Evolutionary conservation across 2,329 filamentous ascomycete species (phyloP), one percentile per base, ranked within the genome.

Genomic region (Berkeleyomyces rouxiae): DNA sequence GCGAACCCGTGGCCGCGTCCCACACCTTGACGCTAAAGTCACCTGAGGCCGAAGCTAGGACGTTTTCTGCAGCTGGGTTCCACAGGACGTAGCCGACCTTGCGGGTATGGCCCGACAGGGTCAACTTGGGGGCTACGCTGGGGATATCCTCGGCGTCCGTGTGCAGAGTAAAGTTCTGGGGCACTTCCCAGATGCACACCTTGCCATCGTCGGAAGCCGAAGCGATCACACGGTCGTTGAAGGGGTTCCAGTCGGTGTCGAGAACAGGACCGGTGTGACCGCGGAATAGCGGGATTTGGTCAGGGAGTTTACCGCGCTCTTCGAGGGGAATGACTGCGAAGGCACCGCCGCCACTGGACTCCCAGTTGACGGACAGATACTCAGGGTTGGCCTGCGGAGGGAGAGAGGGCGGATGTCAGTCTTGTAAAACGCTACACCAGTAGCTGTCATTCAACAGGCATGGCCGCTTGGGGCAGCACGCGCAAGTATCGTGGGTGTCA

Each of bases 11-110:
- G 71, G 85, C 81, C 67, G 97, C 81, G 75, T 99, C 93, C 93
- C 93, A 99, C 61, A 99, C 77, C 79, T 96, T 97, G 75, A 97
- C 82, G 13, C 86, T 90, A 75, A 90, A 91, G 74, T 99, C 93
- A 70, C 92, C 93, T 11, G 93, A 97, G 44, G 92, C 88, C 39
- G 91, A 96, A 61, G 93, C 92, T 59, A 99, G 86, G 68, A 99
- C 86, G 74, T 95, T 95, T 72, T 96, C 90, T 70, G 93, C 93
- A 49, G 92, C 85, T 60, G 93, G 91, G 77, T 99, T 97, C 81
- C 97, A 99, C 62, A 96, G 83, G 68, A 99, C 92, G 74, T 99
- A 93, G 66, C 93, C 93, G 67, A 99, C 90, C 76, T 99, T 99
- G 75, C 92, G 95, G 72, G 90, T 85, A 74, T 99, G 93, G 9